A percentile compares a stretch with the other conserved stretches of the same genome.
These are phyloP conservation scores for Ananas comosus DNA, from an alignment of 176 grass and related monocot genomes.

Conservation along the genomic window DNA sequence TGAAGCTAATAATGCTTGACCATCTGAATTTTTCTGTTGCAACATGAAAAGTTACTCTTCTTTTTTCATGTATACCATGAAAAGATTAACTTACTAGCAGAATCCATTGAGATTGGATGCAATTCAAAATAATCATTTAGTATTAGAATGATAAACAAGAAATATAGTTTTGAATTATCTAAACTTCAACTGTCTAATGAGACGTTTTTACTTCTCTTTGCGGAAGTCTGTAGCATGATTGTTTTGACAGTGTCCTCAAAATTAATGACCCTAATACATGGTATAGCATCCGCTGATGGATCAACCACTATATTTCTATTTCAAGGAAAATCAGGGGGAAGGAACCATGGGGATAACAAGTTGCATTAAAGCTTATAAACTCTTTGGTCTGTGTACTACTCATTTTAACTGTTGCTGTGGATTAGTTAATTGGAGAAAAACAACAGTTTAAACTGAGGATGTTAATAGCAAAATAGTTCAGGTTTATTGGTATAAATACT, in stretches of 20 bases:
- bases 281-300: background rate
- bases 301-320: background rate
- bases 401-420: background rate
- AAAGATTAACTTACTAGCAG: background rate
- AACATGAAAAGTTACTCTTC: background rate
- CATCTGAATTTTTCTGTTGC: conserved; percentile 71
- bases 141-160: background rate
- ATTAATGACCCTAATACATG: background rate
- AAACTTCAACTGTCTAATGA: background rate
- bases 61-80: background rate
- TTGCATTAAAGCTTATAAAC: background rate
- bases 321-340: background rate
- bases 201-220: background rate
- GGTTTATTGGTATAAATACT: background rate
- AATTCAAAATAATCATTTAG: background rate
- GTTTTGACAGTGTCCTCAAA: background rate
- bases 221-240: background rate
- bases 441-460: background rate
- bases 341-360: background rate
- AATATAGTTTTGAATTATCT: too few relatives aligned
- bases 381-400: background rate
- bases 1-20: conserved; percentile 85
- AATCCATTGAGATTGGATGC: background rate
- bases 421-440: background rate
- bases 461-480: background rate